These are phyloP conservation scores for Solanum verrucosum DNA, from an alignment of 257 asterid genomes.

Conservation along the genomic window DNA sequence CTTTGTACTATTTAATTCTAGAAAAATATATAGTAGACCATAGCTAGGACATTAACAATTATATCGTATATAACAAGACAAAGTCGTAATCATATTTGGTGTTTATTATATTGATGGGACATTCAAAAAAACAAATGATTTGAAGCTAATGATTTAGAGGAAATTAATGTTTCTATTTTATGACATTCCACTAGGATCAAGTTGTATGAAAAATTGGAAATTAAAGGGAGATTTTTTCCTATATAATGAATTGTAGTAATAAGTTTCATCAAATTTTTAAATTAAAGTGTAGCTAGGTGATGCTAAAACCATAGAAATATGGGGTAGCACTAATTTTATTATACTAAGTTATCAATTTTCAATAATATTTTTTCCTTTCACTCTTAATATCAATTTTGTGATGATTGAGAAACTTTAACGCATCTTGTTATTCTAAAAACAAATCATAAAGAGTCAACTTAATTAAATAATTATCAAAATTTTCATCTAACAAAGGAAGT, in stretches of 20 bases:
- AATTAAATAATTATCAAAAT: neutral
- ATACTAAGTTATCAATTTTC: neutral
- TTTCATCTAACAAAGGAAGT: neutral
- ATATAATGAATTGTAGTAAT: neutral
- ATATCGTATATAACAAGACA: neutral
- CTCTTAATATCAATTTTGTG: neutral
- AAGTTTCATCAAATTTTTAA: neutral
- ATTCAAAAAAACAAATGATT: neutral
- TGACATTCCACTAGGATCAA: neutral
- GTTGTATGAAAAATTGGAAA: neutral
- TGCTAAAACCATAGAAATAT: neutral
- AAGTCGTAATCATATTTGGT: neutral
- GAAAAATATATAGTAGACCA: neutral
- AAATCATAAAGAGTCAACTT: neutral
- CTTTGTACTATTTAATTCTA: neutral
- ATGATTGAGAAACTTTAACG: neutral
- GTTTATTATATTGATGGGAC: neutral
- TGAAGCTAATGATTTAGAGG: neutral
- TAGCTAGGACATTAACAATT: neutral
- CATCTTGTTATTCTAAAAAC: neutral
- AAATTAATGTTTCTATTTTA: neutral
- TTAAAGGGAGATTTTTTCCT: neutral
- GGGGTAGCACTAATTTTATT: neutral
- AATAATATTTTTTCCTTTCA: too few relatives aligned
- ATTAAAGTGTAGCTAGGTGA: neutral